phyloP scores from a whole-genome alignment of 768 basidiomycete genomes.

The Lentinula boryana region DNA sequence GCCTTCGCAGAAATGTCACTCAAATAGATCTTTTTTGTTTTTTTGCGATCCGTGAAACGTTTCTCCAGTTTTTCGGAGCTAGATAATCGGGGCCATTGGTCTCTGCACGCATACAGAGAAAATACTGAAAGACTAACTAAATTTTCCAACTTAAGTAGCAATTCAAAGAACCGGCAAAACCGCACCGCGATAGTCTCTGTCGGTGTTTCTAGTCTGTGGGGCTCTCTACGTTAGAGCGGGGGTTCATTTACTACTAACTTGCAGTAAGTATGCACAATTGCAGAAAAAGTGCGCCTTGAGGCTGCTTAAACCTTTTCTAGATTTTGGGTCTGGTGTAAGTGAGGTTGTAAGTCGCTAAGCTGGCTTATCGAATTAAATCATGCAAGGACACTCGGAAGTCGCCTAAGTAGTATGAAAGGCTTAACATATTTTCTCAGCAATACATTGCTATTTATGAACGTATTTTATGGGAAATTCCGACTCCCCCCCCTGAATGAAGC shows the following conservation, averaged over 20 bases:
- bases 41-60: background rate
- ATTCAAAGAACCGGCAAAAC: no score
- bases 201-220: background rate
- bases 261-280: background rate
- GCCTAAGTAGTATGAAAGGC: background rate
- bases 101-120: no score
- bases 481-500: background rate
- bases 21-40: no score
- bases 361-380: background rate
- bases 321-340: background rate
- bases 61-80: background rate
- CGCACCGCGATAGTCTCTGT: no score
- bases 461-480: background rate
- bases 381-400: background rate
- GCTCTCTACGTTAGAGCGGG: background rate
- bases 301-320: background rate
- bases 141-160: no score
- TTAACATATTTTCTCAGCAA: background rate
- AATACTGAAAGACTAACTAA: no score
- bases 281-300: background rate
- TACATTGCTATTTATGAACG: background rate
- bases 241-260: background rate
- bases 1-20: background rate
- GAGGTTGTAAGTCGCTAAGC: background rate
- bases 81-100: no score